Conservation (phyloP, 331 rosid genomes). For the Acacia pycnantha region DNA sequence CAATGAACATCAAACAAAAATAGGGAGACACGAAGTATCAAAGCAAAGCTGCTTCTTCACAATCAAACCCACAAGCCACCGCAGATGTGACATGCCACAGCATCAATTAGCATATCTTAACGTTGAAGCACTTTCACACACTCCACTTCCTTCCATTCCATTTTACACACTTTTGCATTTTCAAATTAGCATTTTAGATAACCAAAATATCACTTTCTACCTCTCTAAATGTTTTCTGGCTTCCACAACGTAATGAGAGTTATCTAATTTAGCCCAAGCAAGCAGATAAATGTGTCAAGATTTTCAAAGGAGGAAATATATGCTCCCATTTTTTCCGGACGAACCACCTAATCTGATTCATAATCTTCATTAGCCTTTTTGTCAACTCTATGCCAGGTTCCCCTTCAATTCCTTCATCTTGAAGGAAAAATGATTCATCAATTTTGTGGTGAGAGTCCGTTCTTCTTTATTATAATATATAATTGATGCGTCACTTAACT, state of each 20-base stretch:
- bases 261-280: neutral
- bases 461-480: neutral
- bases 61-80: neutral
- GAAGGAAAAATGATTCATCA: neutral
- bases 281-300: neutral
- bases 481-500: neutral
- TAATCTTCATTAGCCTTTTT: no score
- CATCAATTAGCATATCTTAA: neutral
- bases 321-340: no score
- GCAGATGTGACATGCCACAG: slow-evolving; percentile 17
- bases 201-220: neutral
- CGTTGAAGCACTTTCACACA: neutral
- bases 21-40: neutral
- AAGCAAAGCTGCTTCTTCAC: slow-evolving; percentile 18
- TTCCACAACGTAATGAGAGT: neutral
- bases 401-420: no score
- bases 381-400: neutral
- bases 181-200: neutral
- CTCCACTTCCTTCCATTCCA: neutral
- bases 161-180: neutral
- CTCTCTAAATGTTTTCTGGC: neutral
- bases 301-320: no score
- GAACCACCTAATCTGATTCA: no score
- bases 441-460: neutral
- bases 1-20: no score